phyloP scores from a whole-genome alignment of 2,329 filamentous ascomycete species.

The Neopestalotiopsis rosae region DNA sequence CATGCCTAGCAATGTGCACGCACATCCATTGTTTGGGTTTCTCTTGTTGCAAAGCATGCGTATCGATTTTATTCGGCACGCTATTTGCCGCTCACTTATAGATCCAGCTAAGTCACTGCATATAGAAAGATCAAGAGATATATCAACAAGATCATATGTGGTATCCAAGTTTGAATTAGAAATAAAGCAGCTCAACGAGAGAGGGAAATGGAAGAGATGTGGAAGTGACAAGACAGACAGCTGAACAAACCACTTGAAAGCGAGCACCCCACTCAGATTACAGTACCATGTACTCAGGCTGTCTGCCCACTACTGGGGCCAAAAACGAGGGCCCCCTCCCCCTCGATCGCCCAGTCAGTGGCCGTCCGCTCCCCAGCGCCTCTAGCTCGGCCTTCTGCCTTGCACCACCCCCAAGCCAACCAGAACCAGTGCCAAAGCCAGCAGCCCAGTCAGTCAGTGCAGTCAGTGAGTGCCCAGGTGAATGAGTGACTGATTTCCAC shows the following conservation, averaged over 20 bases:
- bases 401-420: conserved; percentile 1
- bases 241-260: not conserved
- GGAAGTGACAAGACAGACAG: not conserved
- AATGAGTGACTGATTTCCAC: not conserved
- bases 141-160: too few relatives aligned
- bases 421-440: not conserved
- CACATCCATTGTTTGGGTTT: not conserved
- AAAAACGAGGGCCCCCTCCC: conserved; percentile 1
- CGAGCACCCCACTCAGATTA: not conserved
- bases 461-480: not conserved
- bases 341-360: not conserved
- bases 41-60: not conserved
- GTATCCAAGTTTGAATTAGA: too few relatives aligned
- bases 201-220: too few relatives aligned
- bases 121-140: too few relatives aligned
- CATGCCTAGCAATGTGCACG: not conserved
- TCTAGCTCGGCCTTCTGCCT: conserved; percentile 4
- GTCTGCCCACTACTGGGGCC: not conserved
- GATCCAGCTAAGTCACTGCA: too few relatives aligned
- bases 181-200: too few relatives aligned
- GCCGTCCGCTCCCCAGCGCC: not conserved
- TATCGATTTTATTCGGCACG: too few relatives aligned
- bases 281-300: not conserved
- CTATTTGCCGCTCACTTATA: too few relatives aligned
- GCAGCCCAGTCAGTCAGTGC: not conserved